Conservation (phyloP, 495 filamentous ascomycete genomes). For the Penicillium coffeae region DNA sequence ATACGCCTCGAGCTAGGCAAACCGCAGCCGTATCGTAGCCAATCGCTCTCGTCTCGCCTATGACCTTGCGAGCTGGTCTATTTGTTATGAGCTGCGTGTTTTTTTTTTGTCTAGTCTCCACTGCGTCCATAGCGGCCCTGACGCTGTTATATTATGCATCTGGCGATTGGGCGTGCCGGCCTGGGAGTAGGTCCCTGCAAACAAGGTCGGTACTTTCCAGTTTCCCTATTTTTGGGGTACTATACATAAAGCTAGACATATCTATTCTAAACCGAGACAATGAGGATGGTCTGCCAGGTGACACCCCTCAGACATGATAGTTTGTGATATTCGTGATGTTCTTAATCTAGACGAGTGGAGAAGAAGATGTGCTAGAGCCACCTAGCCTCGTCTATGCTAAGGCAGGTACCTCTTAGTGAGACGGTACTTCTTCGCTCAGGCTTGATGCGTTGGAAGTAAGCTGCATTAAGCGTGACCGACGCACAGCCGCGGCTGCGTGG, state of each 20-base stretch:
- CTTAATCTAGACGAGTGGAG: background rate
- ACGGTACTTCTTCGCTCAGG: background rate
- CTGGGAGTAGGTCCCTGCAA: too few species aligned
- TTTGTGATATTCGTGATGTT: too few species aligned
- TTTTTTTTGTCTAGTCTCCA: background rate
- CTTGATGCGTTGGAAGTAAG: too few species aligned
- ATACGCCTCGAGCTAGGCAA: background rate
- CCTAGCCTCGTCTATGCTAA: background rate
- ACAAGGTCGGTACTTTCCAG: too few species aligned
- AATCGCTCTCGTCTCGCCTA: background rate
- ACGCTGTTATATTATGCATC: too few species aligned
- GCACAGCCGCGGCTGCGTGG: constrained; percentile 10
- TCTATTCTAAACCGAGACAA: background rate
- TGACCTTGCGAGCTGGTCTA: background rate
- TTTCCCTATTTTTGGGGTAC: background rate
- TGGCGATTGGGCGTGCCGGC: too few species aligned
- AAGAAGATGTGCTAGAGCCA: background rate
- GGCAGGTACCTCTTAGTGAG: background rate
- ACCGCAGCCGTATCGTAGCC: background rate
- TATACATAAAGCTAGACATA: background rate
- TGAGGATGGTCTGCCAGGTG: too few species aligned
- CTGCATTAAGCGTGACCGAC: background rate
- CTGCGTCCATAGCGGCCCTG: background rate
- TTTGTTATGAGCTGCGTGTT: background rate
- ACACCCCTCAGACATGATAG: too few species aligned